These are phyloP conservation scores for Salix arbutifolia DNA, from an alignment of 345 rosid genomes.

Conservation along the genomic window DNA sequence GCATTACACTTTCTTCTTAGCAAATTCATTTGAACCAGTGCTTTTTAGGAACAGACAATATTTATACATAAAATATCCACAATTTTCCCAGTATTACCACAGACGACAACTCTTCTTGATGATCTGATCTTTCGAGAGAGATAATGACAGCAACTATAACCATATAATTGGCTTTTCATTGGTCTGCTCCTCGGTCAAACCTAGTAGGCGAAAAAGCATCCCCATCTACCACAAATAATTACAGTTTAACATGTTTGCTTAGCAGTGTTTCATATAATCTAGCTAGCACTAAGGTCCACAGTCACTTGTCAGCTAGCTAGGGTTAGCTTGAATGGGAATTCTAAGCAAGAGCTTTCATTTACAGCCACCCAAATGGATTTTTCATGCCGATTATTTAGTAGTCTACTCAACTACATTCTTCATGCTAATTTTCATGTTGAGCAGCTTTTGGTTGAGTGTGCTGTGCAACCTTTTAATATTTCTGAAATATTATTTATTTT, in stretches of 20 bases:
- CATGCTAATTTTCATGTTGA: too few relatives aligned
- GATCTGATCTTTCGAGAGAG: background rate
- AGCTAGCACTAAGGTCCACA: background rate
- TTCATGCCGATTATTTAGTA: too few relatives aligned
- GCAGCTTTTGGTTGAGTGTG: too few relatives aligned
- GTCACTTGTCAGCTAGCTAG: background rate
- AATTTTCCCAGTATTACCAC: background rate
- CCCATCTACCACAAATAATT: background rate
- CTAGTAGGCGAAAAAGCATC: background rate
- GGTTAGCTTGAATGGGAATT: background rate
- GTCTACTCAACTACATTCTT: too few relatives aligned
- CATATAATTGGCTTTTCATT: slow-evolving; percentile 1
- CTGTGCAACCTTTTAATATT: too few relatives aligned
- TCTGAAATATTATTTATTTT: too few relatives aligned
- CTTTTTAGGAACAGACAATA: background rate
- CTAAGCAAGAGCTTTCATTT: background rate
- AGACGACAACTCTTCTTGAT: background rate
- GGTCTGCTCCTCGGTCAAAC: background rate
- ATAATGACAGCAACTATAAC: background rate
- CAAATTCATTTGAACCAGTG: background rate
- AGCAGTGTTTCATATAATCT: background rate
- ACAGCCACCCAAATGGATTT: too few relatives aligned
- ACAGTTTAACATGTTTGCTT: slow-evolving; percentile 1
- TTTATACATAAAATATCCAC: background rate
- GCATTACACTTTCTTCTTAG: background rate